Evolutionary conservation across 2,329 filamentous ascomycete species (phyloP), one percentile per base, ranked within the genome.

Genomic region (Fragosphaeria purpurea): DNA sequence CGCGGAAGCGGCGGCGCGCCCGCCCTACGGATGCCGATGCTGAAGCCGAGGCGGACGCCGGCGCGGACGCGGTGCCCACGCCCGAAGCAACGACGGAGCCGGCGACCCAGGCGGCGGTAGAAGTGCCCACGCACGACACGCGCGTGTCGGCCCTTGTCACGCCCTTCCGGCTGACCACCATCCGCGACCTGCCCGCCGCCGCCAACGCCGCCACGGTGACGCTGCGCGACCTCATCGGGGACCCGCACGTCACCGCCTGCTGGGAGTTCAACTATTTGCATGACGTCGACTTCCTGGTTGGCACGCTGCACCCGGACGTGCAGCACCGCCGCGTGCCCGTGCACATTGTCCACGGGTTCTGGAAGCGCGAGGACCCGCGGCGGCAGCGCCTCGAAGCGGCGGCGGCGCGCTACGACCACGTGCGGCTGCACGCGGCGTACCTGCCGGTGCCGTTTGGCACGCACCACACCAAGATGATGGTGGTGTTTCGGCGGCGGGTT

Each of bases 381-480:
- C 73, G 77, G 11, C 64, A 79, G 37, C 61, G 59, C 5, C 71
- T 87, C 41, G 46, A 88, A 83, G 72, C 81, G 62, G 72, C 78
- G 58, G 82, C 82, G 46, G 63, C 71, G 11, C 71, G 71, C 11
- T 81, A 84, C 60, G 61, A 72, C 2, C 91, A 93, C 61, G 76
- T 93, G 30, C 72, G 79, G 30, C 72, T 89, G 1, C 81, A 89
- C 54, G 71, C 77, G 12, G 88, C 88, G 0, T 88, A 82, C 53
- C 85, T 95, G 76, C 85, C 88, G 0, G 86, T 91, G 61, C 79
- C 83, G 56, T 94, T 89, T 61, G 89, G 89, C 3, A 95, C 88
- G 0, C 89, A 95, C 64, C 88, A 83, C 58, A 74, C 85, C 10
- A 93, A 95, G 66, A 93, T 95, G 86, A 78, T 95, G 65, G 71